Base-by-base conservation (phyloP, 164 flowering plant species). In the Echeveria elegans region DNA sequence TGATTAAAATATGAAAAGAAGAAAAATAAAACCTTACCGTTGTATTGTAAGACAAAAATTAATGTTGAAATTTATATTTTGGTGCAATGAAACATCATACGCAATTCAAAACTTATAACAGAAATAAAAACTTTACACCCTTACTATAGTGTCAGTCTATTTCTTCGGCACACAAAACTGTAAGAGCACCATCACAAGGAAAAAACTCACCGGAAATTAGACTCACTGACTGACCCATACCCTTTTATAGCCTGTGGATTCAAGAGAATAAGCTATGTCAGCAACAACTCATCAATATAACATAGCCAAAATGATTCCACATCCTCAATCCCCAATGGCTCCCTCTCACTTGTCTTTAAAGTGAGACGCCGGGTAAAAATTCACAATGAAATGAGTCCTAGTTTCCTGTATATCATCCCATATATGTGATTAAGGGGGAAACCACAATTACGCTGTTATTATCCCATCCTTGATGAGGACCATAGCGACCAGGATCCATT, bases 391-490 rank as follows among this genome's bases (percentile, higher is more conserved):
- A 85, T 77, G 86, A 82, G 79, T 83, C 85, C 94, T 86, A 88
- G 79, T 68, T 79, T 88, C 87, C 78, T 70, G 87, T 75, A 77
- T 82, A 85, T 79, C 91, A 94, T 86, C 96, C 92, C 92, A 94
- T 85, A 96, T 96, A 87, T 75, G 81, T 79, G 84, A 77, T 86
- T 89, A 88, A 88, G 85, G 41, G 29, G 88, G 86, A 82, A 92
- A 92, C 97, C 89, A 82, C 97, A 92, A 90, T 95, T 95, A 95
- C 98, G 97, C 98, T 95, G 98, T 90, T 90, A 92, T 88, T 89
- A 79, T 95, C 97, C 98, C 99, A 95, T 90, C 97, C 94, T 81
- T 88, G 98, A 83, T 84, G 98, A 77, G 71, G 87, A 76, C 84
- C 92, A 84, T 86, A 88, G 83, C 97, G 98, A 70, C 92, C 89